These are phyloP conservation scores for Pueraria montana DNA, from an alignment of 306 rosid genomes.

Conservation along the genomic window DNA sequence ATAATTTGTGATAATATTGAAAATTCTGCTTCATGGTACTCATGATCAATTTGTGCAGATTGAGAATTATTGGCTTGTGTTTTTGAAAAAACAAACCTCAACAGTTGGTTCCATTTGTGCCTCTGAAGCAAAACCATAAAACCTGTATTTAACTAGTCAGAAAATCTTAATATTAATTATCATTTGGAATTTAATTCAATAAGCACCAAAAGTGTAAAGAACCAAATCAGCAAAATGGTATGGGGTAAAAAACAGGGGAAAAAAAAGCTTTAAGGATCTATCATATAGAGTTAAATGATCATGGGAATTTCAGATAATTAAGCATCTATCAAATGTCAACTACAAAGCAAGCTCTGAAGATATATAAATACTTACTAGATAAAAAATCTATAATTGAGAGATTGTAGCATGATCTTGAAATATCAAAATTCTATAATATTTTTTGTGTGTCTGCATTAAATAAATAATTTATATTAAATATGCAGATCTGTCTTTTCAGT, in stretches of 20 bases:
- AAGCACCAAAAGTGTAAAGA: slow-evolving; percentile 30
- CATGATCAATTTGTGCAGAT: slow-evolving; percentile 39
- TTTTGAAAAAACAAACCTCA: slow-evolving; percentile 66
- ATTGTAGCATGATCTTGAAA: slow-evolving; percentile 29
- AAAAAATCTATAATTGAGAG: slow-evolving; percentile 1
- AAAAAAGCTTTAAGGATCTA: slow-evolving; percentile 20
- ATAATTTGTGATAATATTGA: slow-evolving; percentile 27
- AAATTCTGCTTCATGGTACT: slow-evolving; percentile 40
- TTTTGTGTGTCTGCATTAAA: neutral
- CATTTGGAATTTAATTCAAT: slow-evolving; percentile 17
- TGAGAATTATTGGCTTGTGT: slow-evolving; percentile 35
- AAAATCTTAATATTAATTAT: slow-evolving; percentile 17
- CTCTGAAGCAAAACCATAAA: slow-evolving; percentile 94
- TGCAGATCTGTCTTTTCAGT: slow-evolving; percentile 28
- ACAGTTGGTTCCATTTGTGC: slow-evolving; percentile 92
- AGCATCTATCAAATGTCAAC: slow-evolving; percentile 30
- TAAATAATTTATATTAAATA: slow-evolving; percentile 17
- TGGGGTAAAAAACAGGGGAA: neutral
- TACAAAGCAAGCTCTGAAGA: slow-evolving; percentile 41
- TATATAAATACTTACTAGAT: slow-evolving; percentile 9
- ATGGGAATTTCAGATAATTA: slow-evolving; percentile 30
- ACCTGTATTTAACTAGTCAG: slow-evolving; percentile 63
- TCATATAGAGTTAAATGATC: neutral
- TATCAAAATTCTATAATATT: slow-evolving; percentile 9
- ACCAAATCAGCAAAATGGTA: slow-evolving; percentile 15